Conservation (phyloP, 768 basidiomycete species). For the Cyathus striatus region DNA sequence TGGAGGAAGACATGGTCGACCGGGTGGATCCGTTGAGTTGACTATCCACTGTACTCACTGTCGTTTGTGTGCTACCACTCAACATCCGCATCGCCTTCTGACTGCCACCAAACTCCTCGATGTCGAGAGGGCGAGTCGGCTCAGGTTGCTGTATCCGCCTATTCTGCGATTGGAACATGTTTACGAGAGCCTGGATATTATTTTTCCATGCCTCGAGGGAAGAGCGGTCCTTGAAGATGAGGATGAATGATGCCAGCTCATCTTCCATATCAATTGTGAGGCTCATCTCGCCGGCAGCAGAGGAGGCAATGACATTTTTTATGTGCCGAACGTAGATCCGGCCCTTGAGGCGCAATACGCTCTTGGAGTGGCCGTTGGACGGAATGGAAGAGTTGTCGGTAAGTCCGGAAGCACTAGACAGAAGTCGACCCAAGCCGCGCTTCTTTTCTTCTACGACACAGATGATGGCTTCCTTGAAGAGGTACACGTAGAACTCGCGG, state of each 20-base stretch:
- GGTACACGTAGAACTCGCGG: constrained; percentile 92
- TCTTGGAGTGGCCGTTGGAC: constrained; percentile 40
- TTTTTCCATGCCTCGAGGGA: constrained; percentile 86
- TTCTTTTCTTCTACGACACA: constrained; percentile 98
- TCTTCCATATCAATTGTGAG: constrained; percentile 98
- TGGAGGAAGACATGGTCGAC: constrained; percentile 70
- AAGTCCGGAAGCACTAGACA: constrained; percentile 57
- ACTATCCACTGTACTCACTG: constrained; percentile 62
- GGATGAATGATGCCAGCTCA: constrained; percentile 92
- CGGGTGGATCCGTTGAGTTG: constrained; percentile 62
- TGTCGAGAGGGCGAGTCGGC: constrained; percentile 38
- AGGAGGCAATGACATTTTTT: constrained; percentile 79
- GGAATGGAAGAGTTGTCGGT: constrained; percentile 45
- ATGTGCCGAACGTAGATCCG: constrained; percentile 96
- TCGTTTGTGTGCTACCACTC: constrained; percentile 68
- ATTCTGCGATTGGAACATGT: constrained; percentile 58
- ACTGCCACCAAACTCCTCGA: constrained; percentile 77
- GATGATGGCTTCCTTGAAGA: constrained; percentile 96
- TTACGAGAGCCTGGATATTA: constrained; percentile 77
- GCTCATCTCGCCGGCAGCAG: constrained; percentile 78
- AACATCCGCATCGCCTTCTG: constrained; percentile 76
- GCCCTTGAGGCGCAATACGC: constrained; percentile 87
- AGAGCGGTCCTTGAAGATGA: constrained; percentile 89
- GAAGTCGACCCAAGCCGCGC: constrained; percentile 67
- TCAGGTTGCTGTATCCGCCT: constrained; percentile 26